A percentile compares a stretch with the other conserved stretches of the same genome.
Evolutionary conservation across 106 monocot species (phyloP).

Genomic region (Ottelia alismoides): DNA sequence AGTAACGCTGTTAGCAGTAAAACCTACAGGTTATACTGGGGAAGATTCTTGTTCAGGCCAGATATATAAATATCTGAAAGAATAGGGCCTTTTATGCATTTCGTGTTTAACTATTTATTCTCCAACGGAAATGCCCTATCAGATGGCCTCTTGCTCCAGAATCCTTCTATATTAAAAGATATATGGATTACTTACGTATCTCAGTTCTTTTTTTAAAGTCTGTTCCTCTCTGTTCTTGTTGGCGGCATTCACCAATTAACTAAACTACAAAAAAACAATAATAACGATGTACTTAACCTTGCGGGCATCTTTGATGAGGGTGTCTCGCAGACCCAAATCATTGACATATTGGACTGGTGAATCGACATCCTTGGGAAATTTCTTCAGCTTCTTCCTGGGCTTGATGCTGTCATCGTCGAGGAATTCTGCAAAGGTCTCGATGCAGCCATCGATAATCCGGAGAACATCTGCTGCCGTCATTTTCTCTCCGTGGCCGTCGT

Average conservation of each 20-base stretch:
- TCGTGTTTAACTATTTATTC: too few species aligned
- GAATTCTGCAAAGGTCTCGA: constrained; percentile 3
- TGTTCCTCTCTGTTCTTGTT: neutral
- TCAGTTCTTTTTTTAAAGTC: too few species aligned
- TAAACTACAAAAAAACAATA: neutral
- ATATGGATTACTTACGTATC: too few species aligned
- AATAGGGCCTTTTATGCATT: too few species aligned
- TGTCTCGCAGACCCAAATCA: constrained; percentile 1
- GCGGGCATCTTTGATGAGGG: neutral
- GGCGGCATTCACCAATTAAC: neutral
- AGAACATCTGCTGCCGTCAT: neutral
- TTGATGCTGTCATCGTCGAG: neutral
- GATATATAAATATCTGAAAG: too few species aligned
- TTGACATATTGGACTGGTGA: constrained; percentile 9
- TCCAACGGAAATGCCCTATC: neutral
- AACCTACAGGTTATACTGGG: too few species aligned
- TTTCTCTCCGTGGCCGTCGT: neutral
- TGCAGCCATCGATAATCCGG: neutral
- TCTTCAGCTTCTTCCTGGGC: constrained; percentile 1
- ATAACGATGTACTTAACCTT: constrained; percentile 4
- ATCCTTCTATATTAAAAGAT: too few species aligned
- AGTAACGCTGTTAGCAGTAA: too few species aligned
- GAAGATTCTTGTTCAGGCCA: too few species aligned
- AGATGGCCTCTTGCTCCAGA: too few species aligned
- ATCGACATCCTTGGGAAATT: neutral